phyloP scores from a whole-genome alignment of 2,329 filamentous ascomycete genomes.

The Biscogniauxia sp. region DNA sequence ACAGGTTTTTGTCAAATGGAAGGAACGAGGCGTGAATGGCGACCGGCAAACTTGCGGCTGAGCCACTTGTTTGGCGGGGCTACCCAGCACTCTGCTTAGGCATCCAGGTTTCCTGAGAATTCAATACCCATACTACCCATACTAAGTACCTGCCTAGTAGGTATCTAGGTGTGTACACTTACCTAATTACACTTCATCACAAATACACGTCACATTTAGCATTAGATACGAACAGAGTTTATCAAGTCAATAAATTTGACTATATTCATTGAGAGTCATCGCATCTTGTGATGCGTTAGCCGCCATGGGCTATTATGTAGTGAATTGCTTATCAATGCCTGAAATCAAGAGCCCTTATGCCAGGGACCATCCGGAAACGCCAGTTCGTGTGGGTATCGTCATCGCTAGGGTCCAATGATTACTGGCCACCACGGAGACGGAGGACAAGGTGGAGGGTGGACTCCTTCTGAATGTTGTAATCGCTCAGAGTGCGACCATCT shows the following conservation, averaged over 20 bases:
- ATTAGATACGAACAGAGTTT: not conserved
- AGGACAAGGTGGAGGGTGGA: conserved; percentile 70
- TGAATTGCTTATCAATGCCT: conserved; percentile 16
- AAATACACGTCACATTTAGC: not conserved
- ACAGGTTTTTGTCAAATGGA: not conserved
- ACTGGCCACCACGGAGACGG: conserved; percentile 65
- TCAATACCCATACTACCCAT: not conserved
- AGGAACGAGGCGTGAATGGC: not conserved
- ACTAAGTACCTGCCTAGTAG: too few relatives aligned
- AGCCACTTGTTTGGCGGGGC: conserved; percentile 1
- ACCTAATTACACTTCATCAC: not conserved
- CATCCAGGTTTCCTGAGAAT: not conserved
- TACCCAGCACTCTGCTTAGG: not conserved
- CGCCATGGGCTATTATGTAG: conserved; percentile 7
- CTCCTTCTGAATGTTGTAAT: conserved; percentile 86
- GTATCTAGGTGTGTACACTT: too few relatives aligned
- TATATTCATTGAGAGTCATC: conserved; percentile 15
- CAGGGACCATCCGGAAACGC: conserved; percentile 27
- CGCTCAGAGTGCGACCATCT: conserved; percentile 76
- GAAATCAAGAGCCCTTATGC: conserved; percentile 10
- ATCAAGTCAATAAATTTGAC: conserved; percentile 3
- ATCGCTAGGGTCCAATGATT: conserved; percentile 24
- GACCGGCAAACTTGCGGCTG: conserved; percentile 4
- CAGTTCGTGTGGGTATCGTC: conserved; percentile 26
- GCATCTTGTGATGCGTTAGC: not conserved